phyloP scores from a whole-genome alignment of 805 yeast species.

The Tetrapisispora arboricola region DNA sequence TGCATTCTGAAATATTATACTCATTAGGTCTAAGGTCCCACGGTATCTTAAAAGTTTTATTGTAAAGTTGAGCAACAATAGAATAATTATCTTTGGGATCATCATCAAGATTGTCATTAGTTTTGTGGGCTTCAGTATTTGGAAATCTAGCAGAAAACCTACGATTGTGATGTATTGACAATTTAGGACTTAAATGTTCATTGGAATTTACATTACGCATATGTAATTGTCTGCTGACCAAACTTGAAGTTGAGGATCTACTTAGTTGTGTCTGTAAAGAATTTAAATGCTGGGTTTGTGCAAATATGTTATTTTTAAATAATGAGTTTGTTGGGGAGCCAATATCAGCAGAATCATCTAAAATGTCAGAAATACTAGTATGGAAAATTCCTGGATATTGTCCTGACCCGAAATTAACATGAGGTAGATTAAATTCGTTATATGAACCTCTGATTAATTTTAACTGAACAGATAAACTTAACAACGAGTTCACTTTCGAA shows the following conservation, averaged over 20 bases:
- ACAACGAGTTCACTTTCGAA: constrained; percentile 75
- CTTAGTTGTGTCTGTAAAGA: not conserved
- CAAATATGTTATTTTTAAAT: not conserved
- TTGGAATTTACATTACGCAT: not conserved
- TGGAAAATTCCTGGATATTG: constrained; percentile 19
- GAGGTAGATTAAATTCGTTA: constrained; percentile 21
- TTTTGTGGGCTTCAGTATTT: constrained; percentile 6
- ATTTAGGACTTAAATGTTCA: not conserved
- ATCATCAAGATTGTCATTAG: constrained; percentile 5
- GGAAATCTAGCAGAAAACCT: not conserved
- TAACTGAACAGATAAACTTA: constrained; percentile 49
- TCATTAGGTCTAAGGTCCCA: constrained; percentile 53
- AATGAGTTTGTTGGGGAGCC: constrained; percentile 1
- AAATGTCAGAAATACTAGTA: constrained; percentile 3
- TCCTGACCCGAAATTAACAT: constrained; percentile 9
- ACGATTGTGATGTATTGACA: not conserved
- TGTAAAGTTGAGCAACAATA: constrained; percentile 38
- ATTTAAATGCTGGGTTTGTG: not conserved
- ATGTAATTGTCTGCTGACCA: not conserved
- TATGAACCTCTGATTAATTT: constrained; percentile 32
- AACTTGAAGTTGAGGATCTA: not conserved
- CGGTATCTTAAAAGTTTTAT: constrained; percentile 45
- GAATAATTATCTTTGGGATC: constrained; percentile 33
- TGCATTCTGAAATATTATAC: constrained; percentile 57
- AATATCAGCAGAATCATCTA: constrained; percentile 2